phyloP scores from a whole-genome alignment of 1,139 yeast species.

The Scheffersomyces stambukii region DNA sequence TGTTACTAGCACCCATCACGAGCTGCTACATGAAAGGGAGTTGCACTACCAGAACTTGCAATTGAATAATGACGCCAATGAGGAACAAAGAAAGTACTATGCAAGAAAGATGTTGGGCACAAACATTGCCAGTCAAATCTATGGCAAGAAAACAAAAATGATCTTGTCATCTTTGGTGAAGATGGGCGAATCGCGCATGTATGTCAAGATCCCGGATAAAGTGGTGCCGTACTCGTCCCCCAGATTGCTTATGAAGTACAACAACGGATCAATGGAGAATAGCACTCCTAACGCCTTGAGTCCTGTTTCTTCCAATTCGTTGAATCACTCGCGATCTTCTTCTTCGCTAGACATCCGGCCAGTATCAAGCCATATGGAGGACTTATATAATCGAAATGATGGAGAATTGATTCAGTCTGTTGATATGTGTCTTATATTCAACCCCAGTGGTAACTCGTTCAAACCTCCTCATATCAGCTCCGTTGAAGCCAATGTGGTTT shows the following conservation, averaged over 20 bases:
- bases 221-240: constrained; percentile 39
- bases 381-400: constrained; percentile 20
- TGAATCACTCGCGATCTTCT: no score
- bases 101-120: constrained; percentile 28
- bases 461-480: constrained; percentile 30
- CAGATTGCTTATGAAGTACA: constrained; percentile 34
- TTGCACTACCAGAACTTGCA: no score
- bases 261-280: constrained; percentile 16
- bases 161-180: constrained; percentile 31
- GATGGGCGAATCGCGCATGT: constrained; percentile 33
- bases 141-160: constrained; percentile 38
- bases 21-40: no score
- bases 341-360: no score
- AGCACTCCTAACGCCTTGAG: constrained; percentile 8
- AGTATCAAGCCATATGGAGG: constrained; percentile 23
- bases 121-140: constrained; percentile 14
- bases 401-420: constrained; percentile 20
- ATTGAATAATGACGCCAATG: not conserved
- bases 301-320: constrained; percentile 19
- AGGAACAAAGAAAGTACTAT: constrained; percentile 9
- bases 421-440: constrained; percentile 10
- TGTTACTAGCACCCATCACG: no score
- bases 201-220: constrained; percentile 30
- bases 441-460: constrained; percentile 16
- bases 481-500: constrained; percentile 35